Evolutionary conservation across 495 filamentous ascomycete species (phyloP).

Genomic region (Penicillium taxi): DNA sequence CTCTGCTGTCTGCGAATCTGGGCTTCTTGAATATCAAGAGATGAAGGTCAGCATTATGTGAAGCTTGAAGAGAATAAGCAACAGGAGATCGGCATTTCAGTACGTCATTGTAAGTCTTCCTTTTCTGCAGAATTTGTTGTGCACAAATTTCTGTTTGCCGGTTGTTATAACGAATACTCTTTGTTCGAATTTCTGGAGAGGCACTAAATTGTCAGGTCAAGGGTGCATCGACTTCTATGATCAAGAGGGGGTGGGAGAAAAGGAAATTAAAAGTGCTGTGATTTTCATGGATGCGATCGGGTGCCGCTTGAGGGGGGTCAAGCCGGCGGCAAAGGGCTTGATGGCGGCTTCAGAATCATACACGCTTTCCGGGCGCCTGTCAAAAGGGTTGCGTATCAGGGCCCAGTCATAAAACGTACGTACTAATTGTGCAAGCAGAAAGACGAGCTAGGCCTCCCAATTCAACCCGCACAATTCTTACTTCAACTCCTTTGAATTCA

Average conservation of each 20-base stretch:
- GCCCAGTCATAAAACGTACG: constrained; percentile 21
- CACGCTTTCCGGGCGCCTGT: constrained; percentile 22
- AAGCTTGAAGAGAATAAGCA: constrained; percentile 2
- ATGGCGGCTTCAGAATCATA: constrained; percentile 25
- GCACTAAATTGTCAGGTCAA: constrained; percentile 14
- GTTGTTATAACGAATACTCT: constrained; percentile 11
- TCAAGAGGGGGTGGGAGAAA: constrained; percentile 8
- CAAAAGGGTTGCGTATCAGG: constrained; percentile 18
- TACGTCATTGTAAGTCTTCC: constrained; percentile 30
- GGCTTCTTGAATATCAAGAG: constrained; percentile 24
- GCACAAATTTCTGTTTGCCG: constrained; percentile 5
- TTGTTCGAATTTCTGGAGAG: constrained; percentile 11
- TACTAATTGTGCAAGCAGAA: constrained; percentile 27
- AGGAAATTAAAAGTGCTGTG: constrained; percentile 8
- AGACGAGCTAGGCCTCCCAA: constrained; percentile 17
- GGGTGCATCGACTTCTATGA: constrained; percentile 11
- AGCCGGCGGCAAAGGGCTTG: constrained; percentile 18
- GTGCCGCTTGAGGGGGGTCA: constrained; percentile 7
- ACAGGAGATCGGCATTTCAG: constrained; percentile 4
- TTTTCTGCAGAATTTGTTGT: constrained; percentile 4
- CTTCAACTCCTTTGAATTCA: constrained; percentile 2
- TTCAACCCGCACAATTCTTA: constrained; percentile 10
- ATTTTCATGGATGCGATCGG: constrained; percentile 21
- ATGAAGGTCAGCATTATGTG: constrained; percentile 14
- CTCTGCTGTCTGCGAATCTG: constrained; percentile 43